Base-by-base conservation (phyloP, 2,329 filamentous ascomycete genomes). In the Colletotrichum eremochloae region DNA sequence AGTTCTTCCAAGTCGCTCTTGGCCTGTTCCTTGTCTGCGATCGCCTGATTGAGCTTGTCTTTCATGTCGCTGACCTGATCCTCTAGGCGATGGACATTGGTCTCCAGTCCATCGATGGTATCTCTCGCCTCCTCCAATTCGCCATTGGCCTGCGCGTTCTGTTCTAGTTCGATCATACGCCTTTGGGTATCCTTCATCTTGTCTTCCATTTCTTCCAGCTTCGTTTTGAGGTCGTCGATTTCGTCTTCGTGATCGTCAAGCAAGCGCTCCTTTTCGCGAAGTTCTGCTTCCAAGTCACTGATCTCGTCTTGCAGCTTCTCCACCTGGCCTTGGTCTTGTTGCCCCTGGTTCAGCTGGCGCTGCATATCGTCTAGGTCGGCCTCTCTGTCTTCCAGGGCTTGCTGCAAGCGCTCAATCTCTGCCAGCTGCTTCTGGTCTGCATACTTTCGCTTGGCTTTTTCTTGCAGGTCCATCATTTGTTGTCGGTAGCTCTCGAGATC, bases 401-500 rank as follows among this genome's bases (percentile, higher is more conserved):
- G 86, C 29, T 88, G 88, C 40, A 95, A 80, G 57, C 85, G 84
- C 44, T 91, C 87, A 50, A 90, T 79, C 77, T 91, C 90, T 33
- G 84, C 84, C 63, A 90, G 90, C 75, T 94, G 88, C 71, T 86
- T 89, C 75, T 94, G 91, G 77, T 95, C 91, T 14, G 89, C 89
- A 74, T 94, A 91, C 77, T 92, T 93, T 77, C 90, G 90, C 81
- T 94, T 94, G 66, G 94, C 88, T 77, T 93, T 93, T 72, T 97
- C 93, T 74, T 95, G 93, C 72, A 97, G 89, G 74, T 97, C 94
- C 68, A 92, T 84, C 75, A 98, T 90, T 79, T 97, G 94, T 76
- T 93, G 87, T 66, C 93, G 90, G 80, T 97, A 97, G 71, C 88
- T 88, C 79, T 97, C 95, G 3, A 98, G 87, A 73, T 98, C 94